Evolutionary conservation across 1,139 yeast genomes (phyloP), one percentile per base, ranked within the genome.

Genomic region (Ogataea hybrid): DNA sequence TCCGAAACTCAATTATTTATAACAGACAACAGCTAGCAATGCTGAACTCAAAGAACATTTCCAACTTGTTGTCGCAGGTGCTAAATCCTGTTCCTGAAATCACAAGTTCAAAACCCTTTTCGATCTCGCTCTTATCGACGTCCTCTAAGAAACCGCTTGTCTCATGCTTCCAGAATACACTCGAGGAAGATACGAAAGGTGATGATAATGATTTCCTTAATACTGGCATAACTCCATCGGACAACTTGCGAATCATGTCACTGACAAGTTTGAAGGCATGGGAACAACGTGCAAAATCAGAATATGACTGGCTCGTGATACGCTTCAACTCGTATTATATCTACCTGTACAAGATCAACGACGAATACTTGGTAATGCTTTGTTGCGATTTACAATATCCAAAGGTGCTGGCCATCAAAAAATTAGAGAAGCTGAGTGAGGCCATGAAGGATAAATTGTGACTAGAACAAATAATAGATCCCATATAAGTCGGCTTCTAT

Each of bases 21-120:
- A 2, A 12, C 14, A 25, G 27, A 11, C n/a, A 12, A 11, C 27
- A 10, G 14, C n/a, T 11, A 2, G 12, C 27, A 8, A 75, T 76
- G 81, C 65, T 76, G 37, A 77, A 74, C 49, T 72, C 71, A 50
- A 68, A 65, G 44, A 71, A 71, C 45, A 66, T 76, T 32, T 62
- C 75, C 9, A 58, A 62, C 35, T 62, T 75, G 14, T 60, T 76
- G 38, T 57, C 69, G 16, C 75, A 72, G 53, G 74, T 67, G 3
- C 59, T 75, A 41, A 53, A 50, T 11, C 69, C 71, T 5, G 53
- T 58, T n/a, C 52, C 53, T 18, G 51, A 48, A 27, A 25, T 49
- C 22, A 47, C 53, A 5, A 28, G 43, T 17, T 39, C 44, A 9
- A 44, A 62, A 9, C 74, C 77, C 3, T 52, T 68, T 9, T 65